Percentiles rank a stretch among this genome's conserved stretches.
These are phyloP conservation scores for Balakata baccata DNA, from an alignment of 345 rosid genomes.

Conservation along the genomic window DNA sequence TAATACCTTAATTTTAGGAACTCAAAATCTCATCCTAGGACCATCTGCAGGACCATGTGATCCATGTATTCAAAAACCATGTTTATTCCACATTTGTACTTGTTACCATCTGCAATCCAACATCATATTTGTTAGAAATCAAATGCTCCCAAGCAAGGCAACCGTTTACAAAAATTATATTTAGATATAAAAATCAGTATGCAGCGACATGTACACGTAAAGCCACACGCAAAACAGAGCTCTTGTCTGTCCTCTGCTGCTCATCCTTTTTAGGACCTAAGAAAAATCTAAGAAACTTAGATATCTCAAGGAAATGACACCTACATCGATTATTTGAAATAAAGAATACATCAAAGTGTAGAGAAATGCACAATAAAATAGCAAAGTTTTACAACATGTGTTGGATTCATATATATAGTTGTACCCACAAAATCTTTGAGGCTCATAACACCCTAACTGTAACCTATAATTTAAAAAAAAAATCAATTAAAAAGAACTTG, in stretches of 20 bases:
- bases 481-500: too few species aligned
- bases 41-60: constrained; percentile 92
- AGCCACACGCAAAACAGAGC: background rate
- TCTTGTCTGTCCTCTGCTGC: constrained; percentile 77
- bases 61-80: constrained; percentile 99
- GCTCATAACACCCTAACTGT: too few species aligned
- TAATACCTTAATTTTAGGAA: constrained; percentile 86
- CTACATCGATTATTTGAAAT: too few species aligned
- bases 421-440: too few species aligned
- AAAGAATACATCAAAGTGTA: background rate
- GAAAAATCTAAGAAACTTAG: constrained; percentile 7
- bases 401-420: too few species aligned
- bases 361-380: background rate
- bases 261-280: constrained; percentile 86
- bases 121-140: constrained; percentile 13
- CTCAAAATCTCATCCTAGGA: constrained; percentile 85
- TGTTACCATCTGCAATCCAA: constrained; percentile 60
- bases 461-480: too few species aligned
- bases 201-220: background rate
- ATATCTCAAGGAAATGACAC: constrained; percentile 1
- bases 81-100: constrained; percentile 89
- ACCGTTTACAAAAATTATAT: too few species aligned
- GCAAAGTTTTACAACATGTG: background rate
- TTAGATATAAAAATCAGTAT: background rate
- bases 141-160: constrained; percentile 2